phyloP scores from a whole-genome alignment of 2,329 filamentous ascomycete species.

The Claviceps paspali region DNA sequence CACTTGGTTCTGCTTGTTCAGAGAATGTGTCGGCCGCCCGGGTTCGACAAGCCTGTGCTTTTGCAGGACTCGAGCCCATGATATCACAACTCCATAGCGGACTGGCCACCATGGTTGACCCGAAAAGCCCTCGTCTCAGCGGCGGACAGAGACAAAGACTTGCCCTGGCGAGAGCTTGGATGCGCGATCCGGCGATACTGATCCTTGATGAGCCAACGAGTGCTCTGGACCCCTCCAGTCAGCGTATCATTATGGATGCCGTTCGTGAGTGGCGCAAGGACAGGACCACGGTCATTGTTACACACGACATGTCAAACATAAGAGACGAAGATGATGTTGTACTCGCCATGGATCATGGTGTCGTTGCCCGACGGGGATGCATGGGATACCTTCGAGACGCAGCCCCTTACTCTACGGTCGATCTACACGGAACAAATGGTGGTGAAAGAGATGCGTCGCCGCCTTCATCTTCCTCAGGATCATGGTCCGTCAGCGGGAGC shows the following conservation, averaged over 20 bases:
- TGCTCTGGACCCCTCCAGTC: conserved; percentile 62
- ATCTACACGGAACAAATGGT: background rate
- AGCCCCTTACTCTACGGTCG: background rate
- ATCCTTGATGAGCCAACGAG: conserved; percentile 84
- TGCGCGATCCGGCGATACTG: conserved; percentile 65
- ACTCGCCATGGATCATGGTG: conserved; percentile 60
- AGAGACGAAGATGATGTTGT: conserved; percentile 57
- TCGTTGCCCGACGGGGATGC: conserved; percentile 50
- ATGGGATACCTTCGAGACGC: background rate
- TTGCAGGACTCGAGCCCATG: conserved; percentile 54
- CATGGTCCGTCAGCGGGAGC: background rate
- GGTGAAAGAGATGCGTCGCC: background rate
- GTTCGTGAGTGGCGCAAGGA: conserved; percentile 62
- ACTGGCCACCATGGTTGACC: conserved; percentile 55
- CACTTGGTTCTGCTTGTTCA: conserved; percentile 45
- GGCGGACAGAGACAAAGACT: conserved; percentile 76
- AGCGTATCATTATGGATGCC: conserved; percentile 53
- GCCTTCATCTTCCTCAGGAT: background rate
- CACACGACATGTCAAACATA: conserved; percentile 75
- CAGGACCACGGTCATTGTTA: conserved; percentile 86
- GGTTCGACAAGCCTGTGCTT: conserved; percentile 45
- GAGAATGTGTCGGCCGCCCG: conserved; percentile 34
- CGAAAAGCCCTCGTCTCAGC: conserved; percentile 56
- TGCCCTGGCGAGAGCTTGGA: conserved; percentile 60
- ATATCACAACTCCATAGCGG: conserved; percentile 53